A percentile compares a stretch with the other conserved stretches of the same genome.
These are phyloP conservation scores for Byssochlamys sp. DNA, from an alignment of 2,329 filamentous ascomycete genomes.

Conservation along the genomic window DNA sequence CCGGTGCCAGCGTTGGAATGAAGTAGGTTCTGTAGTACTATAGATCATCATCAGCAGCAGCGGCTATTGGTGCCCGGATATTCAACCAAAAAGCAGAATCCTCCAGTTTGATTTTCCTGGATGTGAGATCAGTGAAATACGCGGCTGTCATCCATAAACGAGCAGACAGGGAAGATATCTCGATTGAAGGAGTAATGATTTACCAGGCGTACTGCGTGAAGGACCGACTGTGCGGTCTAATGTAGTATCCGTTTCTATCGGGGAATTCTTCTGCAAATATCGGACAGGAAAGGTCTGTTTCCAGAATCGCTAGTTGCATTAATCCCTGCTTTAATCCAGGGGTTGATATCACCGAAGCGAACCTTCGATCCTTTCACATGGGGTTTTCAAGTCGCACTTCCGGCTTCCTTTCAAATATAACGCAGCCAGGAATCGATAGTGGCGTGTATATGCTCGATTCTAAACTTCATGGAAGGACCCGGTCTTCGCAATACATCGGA, in stretches of 20 bases:
- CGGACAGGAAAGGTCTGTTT: neutral
- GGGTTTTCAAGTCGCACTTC: neutral
- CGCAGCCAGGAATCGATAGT: neutral
- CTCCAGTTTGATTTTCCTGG: too few species aligned
- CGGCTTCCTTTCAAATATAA: neutral
- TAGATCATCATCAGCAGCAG: too few species aligned
- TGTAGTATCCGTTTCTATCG: neutral
- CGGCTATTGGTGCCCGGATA: too few species aligned
- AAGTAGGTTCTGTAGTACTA: neutral
- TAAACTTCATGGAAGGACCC: too few species aligned
- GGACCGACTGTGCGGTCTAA: neutral
- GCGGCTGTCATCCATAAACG: neutral
- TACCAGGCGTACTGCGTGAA: neutral
- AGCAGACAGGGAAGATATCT: neutral
- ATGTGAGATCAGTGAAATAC: neutral
- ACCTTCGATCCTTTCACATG: neutral
- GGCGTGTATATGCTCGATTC: too few species aligned
- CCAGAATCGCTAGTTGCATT: neutral
- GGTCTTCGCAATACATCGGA: too few species aligned
- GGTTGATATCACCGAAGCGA: neutral
- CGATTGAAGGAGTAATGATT: neutral
- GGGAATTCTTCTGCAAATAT: neutral
- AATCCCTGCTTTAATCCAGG: neutral
- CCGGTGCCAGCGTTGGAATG: neutral
- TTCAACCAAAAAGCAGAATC: too few species aligned